Percentiles rank a stretch among this genome's conserved stretches.
phyloP scores from a whole-genome alignment of 495 filamentous ascomycete species.

The Mytilinidion resinicola region DNA sequence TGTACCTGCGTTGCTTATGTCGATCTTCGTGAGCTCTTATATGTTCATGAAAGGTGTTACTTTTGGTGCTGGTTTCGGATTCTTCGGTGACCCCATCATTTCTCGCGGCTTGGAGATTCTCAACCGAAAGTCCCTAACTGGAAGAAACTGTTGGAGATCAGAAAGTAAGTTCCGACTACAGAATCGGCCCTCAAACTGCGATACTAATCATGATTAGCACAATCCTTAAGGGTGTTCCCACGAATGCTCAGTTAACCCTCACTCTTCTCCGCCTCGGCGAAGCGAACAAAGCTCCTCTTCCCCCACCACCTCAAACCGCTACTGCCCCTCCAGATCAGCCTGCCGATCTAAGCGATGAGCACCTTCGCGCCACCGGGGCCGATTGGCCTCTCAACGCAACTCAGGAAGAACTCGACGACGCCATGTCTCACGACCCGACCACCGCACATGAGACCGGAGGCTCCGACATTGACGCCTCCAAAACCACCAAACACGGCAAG shows the following conservation, averaged over 20 bases:
- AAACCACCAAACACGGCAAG: constrained; percentile 38
- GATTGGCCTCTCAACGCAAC: constrained; percentile 42
- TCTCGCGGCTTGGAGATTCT: constrained; percentile 51
- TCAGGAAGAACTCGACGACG: constrained; percentile 47
- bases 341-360: constrained; percentile 41
- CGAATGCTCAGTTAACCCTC: constrained; percentile 79
- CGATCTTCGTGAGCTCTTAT: constrained; percentile 62
- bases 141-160: constrained; percentile 63
- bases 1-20: constrained; percentile 49
- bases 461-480: constrained; percentile 36
- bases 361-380: constrained; percentile 39
- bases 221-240: constrained; percentile 75
- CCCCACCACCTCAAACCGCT: constrained; percentile 62
- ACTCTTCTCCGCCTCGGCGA: constrained; percentile 83
- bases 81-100: constrained; percentile 77
- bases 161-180: constrained; percentile 46
- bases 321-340: constrained; percentile 50
- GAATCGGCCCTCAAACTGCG: not conserved
- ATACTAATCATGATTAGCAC: constrained; percentile 44
- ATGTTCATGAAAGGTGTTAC: constrained; percentile 64
- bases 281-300: constrained; percentile 71
- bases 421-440: constrained; percentile 37
- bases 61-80: constrained; percentile 61
- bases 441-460: constrained; percentile 31
- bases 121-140: constrained; percentile 64